Evolutionary conservation across 148 eudicot species (phyloP), one percentile per base, ranked within the genome.

Genomic region (Chenopodium formosanum): DNA sequence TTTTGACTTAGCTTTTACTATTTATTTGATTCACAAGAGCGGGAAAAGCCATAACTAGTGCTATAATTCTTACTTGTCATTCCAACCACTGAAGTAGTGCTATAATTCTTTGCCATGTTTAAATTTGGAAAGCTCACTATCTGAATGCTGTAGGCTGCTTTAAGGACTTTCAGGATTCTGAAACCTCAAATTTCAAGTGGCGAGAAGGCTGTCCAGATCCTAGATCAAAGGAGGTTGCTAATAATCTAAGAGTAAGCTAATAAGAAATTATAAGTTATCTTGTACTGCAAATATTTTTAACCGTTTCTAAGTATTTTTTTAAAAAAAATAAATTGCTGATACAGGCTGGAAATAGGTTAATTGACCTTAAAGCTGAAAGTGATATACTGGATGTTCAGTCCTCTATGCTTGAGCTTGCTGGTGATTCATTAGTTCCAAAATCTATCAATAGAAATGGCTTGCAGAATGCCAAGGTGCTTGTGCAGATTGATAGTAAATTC

Each of bases 401-500:
- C 82, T 89, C 86, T 73, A 79, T 87, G 83, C 85, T 94, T 87
- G 89, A 86, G 76, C 88, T 92, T 78, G 85, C 90, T 84, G 92
- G 93, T 76, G 93, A 91, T 81, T 82, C 88, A 25, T 83, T 96
- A 83, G 87, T 96, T 88, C 99, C 99, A 74, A 88, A 89, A 78
- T 90, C 94, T 46, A 90, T 92, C 76, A 88, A 80, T 52, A 92
- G 89, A 87, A 90, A 46, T 25, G 89, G 83, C 80, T 82, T 96
- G 81, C 89, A 87, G 79, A 84, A 86, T 82, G 90, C 93, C 82
- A 90, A 85, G 87, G 95, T 92, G 82, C 97, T 96, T 82, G 84
- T 77, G 75, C 99, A 96, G 87, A 92, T 96, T 75, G 99, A 94
- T 84, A 91, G 86, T 89, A 96, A 96, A 84, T 96, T 89, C 88